phyloP scores from a whole-genome alignment of 192 early-diverging fungal species.

The Coemansia sp. region DNA sequence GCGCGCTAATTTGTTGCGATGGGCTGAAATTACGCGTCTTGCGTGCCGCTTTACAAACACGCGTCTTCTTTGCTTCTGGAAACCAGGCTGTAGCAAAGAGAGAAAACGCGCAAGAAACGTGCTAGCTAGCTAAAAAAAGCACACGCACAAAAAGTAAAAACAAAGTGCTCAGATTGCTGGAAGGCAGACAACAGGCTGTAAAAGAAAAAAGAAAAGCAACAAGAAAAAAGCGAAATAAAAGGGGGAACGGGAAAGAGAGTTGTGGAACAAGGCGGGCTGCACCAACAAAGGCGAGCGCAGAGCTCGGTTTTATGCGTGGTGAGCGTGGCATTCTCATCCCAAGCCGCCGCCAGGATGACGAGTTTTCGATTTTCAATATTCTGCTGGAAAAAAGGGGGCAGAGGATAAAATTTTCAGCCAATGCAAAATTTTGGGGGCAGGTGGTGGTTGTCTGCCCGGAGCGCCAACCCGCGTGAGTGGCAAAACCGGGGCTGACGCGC shows the following conservation, averaged over 20 bases:
- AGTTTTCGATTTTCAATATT: not conserved
- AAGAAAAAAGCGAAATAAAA: not conserved
- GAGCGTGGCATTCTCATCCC: conserved; percentile 15
- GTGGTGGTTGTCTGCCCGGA: conserved; percentile 8
- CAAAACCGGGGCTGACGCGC: not conserved
- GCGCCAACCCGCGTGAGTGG: conserved; percentile 9
- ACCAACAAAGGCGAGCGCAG: conserved; percentile 13
- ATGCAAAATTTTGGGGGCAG: conserved; percentile 9
- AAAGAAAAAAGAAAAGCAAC: conserved; percentile 5
- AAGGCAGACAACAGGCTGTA: not conserved
- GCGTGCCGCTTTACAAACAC: too few species aligned
- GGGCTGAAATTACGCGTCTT: too few species aligned
- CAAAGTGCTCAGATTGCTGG: not conserved
- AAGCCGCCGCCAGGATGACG: conserved; percentile 5
- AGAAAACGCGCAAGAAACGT: too few species aligned
- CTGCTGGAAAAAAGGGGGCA: not conserved
- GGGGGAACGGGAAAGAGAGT: conserved; percentile 9
- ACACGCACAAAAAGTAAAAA: too few species aligned
- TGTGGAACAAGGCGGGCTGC: conserved; percentile 12
- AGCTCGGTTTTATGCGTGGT: conserved; percentile 22
- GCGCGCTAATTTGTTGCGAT: too few species aligned
- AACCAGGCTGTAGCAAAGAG: not conserved
- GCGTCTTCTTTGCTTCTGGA: too few species aligned
- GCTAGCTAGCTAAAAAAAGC: too few species aligned
- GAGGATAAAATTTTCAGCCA: conserved; percentile 13